Conservation (phyloP, 2,329 filamentous ascomycete genomes). For the Pseudocercospora pini-densiflorae region DNA sequence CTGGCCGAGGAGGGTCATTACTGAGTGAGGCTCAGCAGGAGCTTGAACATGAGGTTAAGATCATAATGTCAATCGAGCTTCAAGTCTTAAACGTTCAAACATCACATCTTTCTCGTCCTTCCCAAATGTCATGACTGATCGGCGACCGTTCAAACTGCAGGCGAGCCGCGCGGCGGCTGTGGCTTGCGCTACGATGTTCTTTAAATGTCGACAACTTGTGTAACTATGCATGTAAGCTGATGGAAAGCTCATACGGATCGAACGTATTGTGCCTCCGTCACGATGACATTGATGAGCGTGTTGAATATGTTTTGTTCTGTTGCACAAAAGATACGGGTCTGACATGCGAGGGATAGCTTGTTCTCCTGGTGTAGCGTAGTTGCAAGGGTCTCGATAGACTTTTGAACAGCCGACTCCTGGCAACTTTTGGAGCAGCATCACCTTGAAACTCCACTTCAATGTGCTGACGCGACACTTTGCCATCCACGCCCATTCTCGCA, state of each 20-base stretch:
- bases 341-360: neutral
- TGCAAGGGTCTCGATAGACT: conserved; percentile 1
- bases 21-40: neutral
- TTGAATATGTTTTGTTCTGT: neutral
- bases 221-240: neutral
- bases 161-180: conserved; percentile 4
- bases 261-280: neutral
- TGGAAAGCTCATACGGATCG: neutral
- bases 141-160: neutral
- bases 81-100: neutral
- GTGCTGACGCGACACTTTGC: neutral
- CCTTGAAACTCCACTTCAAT: neutral
- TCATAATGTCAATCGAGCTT: neutral
- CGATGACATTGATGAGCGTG: neutral
- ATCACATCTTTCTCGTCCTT: neutral
- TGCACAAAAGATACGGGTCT: neutral
- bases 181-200: conserved; percentile 4
- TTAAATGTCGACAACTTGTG: conserved; percentile 1
- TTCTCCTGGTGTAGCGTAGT: neutral
- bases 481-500: neutral
- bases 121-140: neutral
- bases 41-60: neutral
- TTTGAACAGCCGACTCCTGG: conserved; percentile 6
- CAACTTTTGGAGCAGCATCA: neutral
- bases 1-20: neutral